Percentiles rank a stretch among this genome's conserved stretches.
phyloP scores from a whole-genome alignment of 331 rosid genomes.

The Telfairia occidentalis region DNA sequence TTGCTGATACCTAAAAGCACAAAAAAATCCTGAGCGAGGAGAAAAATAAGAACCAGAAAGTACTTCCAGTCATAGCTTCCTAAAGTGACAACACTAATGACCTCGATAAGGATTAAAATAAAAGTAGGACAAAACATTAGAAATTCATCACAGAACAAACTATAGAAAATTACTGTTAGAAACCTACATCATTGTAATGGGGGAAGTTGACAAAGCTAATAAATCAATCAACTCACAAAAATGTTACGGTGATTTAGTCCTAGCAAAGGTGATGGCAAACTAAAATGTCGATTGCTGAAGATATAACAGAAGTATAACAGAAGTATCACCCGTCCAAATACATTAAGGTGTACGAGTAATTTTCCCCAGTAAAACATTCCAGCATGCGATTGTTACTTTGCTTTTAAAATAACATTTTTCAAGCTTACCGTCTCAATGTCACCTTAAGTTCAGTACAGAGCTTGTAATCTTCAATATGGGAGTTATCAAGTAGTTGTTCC shows the following conservation, averaged over 20 bases:
- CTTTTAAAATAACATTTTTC: not conserved
- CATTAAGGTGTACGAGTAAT: not conserved
- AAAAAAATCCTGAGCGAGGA: not conserved
- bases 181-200: not conserved
- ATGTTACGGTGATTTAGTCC: not conserved
- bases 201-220: not conserved
- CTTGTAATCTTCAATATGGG: conserved; percentile 84
- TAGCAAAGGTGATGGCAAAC: not conserved
- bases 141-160: not conserved
- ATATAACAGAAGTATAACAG: not conserved
- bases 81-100: not conserved
- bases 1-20: conserved; percentile 74
- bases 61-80: not conserved
- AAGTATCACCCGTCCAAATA: not conserved
- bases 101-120: not conserved
- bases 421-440: conserved; percentile 76
- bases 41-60: conserved; percentile 11
- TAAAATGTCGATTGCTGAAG: not conserved
- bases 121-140: not conserved
- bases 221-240: not conserved
- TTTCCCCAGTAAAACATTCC: not conserved
- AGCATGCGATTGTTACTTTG: not conserved
- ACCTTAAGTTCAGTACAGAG: conserved; percentile 66
- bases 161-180: not conserved
- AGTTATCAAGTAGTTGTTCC: conserved; percentile 94